A percentile compares a stretch with the other conserved stretches of the same genome.
These are phyloP conservation scores for Stachybotrys chartarum DNA, from an alignment of 2,329 filamentous ascomycete genomes.

Conservation along the genomic window DNA sequence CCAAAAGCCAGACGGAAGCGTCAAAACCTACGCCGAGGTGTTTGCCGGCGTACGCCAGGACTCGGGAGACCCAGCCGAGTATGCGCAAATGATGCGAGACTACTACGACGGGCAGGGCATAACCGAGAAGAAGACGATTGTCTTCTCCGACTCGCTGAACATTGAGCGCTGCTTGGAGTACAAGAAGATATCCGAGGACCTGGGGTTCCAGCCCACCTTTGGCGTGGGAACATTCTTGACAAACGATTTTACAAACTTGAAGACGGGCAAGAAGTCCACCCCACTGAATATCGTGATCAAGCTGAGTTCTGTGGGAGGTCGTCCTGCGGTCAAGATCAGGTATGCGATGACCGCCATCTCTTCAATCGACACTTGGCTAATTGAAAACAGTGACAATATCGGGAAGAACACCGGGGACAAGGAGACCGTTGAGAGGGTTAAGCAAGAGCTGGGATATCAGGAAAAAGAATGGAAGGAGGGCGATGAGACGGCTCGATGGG, in stretches of 20 bases:
- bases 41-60: constrained; percentile 86
- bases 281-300: constrained; percentile 99
- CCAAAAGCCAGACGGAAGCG: constrained; percentile 27
- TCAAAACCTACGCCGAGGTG: constrained; percentile 68
- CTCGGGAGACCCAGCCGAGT: constrained; percentile 76
- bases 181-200: constrained; percentile 71
- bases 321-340: constrained; percentile 84
- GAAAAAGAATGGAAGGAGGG: constrained; percentile 79
- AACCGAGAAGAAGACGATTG: constrained; percentile 75
- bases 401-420: constrained; percentile 92
- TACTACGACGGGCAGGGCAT: constrained; percentile 77
- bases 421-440: constrained; percentile 72
- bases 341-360: constrained; percentile 9
- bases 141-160: constrained; percentile 93
- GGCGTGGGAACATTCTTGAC: constrained; percentile 94
- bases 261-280: constrained; percentile 72
- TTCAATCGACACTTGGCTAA: constrained; percentile 7
- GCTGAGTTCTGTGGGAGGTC: constrained; percentile 74
- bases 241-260: constrained; percentile 77
- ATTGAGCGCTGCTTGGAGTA: constrained; percentile 88
- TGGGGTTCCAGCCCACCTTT: constrained; percentile 80
- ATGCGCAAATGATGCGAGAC: constrained; percentile 68
- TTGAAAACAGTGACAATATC: constrained; percentile 57
- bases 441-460: constrained; percentile 54
- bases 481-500: constrained; percentile 81